Evolutionary conservation across 768 basidiomycete genomes (phyloP).

Genomic region (Brasilioporus rufonigricans): DNA sequence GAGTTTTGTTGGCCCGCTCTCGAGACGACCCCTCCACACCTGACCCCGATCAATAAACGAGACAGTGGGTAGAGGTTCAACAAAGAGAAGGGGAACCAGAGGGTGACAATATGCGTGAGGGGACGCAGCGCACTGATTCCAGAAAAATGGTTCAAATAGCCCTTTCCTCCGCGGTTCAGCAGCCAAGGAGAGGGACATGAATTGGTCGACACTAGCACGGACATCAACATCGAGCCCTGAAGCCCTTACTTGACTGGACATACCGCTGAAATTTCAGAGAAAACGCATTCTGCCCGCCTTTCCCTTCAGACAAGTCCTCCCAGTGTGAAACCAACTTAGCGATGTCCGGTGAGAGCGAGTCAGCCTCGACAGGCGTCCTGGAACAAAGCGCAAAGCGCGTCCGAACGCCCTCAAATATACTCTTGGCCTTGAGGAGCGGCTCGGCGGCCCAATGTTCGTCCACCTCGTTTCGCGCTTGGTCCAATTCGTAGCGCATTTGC

Average conservation of each 20-base stretch:
- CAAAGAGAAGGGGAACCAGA: constrained; percentile 68
- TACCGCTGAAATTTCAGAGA: constrained; percentile 64
- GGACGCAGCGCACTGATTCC: constrained; percentile 46
- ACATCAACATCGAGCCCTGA: not conserved
- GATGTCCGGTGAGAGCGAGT: constrained; percentile 45
- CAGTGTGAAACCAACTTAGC: constrained; percentile 55
- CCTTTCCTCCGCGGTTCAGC: constrained; percentile 74
- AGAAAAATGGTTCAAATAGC: constrained; percentile 75
- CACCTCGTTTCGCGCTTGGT: constrained; percentile 42
- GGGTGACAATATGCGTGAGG: constrained; percentile 42
- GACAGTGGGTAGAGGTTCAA: constrained; percentile 67
- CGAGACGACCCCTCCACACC: constrained; percentile 64
- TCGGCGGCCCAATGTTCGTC: constrained; percentile 45
- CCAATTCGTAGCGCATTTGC: constrained; percentile 46
- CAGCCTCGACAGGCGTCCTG: constrained; percentile 35
- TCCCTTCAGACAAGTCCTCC: constrained; percentile 44
- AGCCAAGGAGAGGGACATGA: constrained; percentile 73
- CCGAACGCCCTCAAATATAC: constrained; percentile 52
- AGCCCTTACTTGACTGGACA: constrained; percentile 20
- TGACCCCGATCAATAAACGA: constrained; percentile 66
- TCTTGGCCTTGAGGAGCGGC: constrained; percentile 40
- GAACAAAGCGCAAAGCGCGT: constrained; percentile 52
- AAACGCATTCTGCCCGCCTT: constrained; percentile 39
- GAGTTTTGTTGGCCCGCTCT: constrained; percentile 50
- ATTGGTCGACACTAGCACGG: constrained; percentile 61